Conservation (phyloP, 495 filamentous ascomycete species). For the Staphylotrichum longicolle region DNA sequence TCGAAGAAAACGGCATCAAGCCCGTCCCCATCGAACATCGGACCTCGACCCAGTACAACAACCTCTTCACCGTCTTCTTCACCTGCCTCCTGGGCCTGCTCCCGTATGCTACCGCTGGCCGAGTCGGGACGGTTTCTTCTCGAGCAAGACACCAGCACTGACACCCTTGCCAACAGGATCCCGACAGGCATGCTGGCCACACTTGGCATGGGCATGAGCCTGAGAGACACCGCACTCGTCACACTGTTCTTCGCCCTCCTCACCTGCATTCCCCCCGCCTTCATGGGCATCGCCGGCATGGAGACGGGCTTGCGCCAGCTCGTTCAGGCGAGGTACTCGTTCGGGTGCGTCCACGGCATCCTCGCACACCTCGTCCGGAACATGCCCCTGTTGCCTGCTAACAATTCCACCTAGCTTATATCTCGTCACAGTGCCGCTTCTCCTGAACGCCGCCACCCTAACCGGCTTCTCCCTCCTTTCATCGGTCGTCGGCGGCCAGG, state of each 20-base stretch:
- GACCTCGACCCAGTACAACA: constrained; percentile 50
- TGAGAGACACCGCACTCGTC: constrained; percentile 54
- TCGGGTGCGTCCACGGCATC: constrained; percentile 39
- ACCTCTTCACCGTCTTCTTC: constrained; percentile 50
- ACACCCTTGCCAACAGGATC: constrained; percentile 34
- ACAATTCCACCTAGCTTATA: constrained; percentile 27
- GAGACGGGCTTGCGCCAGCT: constrained; percentile 56
- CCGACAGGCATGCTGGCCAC: constrained; percentile 55
- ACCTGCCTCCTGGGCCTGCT: constrained; percentile 43
- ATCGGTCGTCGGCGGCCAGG: constrained; percentile 43
- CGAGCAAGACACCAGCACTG: not conserved
- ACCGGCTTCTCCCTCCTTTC: constrained; percentile 45
- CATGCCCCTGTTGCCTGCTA: not conserved
- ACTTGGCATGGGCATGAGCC: constrained; percentile 47
- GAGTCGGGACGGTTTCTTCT: too few relatives aligned
- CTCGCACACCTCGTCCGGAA: not conserved
- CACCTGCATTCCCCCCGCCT: constrained; percentile 51
- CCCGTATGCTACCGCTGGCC: constrained; percentile 36
- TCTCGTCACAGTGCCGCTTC: constrained; percentile 40
- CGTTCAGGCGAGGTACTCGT: constrained; percentile 54
- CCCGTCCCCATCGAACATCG: constrained; percentile 53
- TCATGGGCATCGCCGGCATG: constrained; percentile 52
- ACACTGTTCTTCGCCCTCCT: constrained; percentile 57
- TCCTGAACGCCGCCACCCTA: constrained; percentile 44
- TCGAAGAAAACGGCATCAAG: constrained; percentile 53